These are phyloP conservation scores for Malassezia japonica DNA, from an alignment of 1,284 basidiomycete species.

Conservation along the genomic window DNA sequence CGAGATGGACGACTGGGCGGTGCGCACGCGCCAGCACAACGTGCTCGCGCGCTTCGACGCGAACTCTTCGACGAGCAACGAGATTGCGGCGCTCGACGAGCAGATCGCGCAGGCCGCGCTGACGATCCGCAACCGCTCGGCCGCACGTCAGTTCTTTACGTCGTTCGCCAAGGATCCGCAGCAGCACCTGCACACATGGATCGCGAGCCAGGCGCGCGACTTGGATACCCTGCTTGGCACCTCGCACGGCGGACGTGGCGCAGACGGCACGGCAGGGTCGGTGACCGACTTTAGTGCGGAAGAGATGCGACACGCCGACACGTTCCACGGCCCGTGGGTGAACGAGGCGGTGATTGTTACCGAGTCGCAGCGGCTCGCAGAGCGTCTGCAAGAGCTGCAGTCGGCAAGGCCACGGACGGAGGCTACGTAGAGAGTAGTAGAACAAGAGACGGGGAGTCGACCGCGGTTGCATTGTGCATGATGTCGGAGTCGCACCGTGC, in stretches of 20 bases:
- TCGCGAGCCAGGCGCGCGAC: conserved; percentile 81
- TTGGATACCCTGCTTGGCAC: conserved; percentile 65
- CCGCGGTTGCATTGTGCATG: too few relatives aligned
- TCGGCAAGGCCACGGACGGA: not conserved
- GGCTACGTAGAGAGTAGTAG: not conserved
- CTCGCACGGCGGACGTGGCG: conserved; percentile 7
- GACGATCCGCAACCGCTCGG: conserved; percentile 70
- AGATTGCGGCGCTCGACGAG: conserved; percentile 71
- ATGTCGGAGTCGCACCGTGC: too few relatives aligned
- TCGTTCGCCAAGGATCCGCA: conserved; percentile 72
- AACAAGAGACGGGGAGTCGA: too few relatives aligned
- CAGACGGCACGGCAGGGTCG: not conserved
- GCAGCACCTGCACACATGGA: conserved; percentile 75
- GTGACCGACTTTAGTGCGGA: conserved; percentile 61
- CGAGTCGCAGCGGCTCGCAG: conserved; percentile 36
- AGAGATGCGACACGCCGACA: conserved; percentile 75
- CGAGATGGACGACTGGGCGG: conserved; percentile 69
- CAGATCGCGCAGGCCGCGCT: conserved; percentile 42
- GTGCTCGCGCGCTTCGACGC: conserved; percentile 66
- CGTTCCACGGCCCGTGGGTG: conserved; percentile 78
- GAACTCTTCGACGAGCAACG: conserved; percentile 53
- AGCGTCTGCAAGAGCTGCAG: conserved; percentile 27
- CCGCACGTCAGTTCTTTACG: conserved; percentile 75
- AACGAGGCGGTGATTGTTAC: conserved; percentile 45
- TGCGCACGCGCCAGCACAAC: conserved; percentile 66